A percentile compares a stretch with the other conserved stretches of the same genome.
These are phyloP conservation scores for Phytophthora meadii DNA, from an alignment of 352 stramenopile species.

Conservation along the genomic window DNA sequence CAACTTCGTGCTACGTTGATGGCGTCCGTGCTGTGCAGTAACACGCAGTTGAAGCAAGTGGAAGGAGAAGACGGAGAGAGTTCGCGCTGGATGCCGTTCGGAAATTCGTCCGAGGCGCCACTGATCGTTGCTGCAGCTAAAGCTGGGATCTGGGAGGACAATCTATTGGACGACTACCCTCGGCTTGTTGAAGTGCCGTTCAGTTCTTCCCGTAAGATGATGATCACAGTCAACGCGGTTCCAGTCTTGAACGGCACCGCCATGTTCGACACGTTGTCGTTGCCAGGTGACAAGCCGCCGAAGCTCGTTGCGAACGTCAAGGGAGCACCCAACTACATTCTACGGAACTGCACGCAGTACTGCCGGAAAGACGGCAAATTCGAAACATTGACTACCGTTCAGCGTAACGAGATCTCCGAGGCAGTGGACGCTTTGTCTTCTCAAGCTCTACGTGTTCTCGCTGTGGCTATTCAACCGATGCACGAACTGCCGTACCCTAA, in stretches of 20 bases:
- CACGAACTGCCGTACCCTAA: conserved; percentile 48
- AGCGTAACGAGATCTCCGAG: conserved; percentile 61
- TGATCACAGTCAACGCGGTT: conserved; percentile 85
- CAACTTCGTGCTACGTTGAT: conserved; percentile 71
- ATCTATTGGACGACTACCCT: conserved; percentile 60
- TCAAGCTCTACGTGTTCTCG: conserved; percentile 88
- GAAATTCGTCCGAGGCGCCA: conserved; percentile 80
- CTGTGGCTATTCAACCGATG: conserved; percentile 87
- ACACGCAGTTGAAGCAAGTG: conserved; percentile 74
- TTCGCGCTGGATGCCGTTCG: conserved; percentile 55
- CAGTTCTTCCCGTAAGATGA: conserved; percentile 95
- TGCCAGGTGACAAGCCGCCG: conserved; percentile 45
- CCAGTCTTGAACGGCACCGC: conserved; percentile 31
- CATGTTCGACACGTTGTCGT: conserved; percentile 49
- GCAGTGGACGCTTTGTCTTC: conserved; percentile 75
- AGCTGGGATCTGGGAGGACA: conserved; percentile 67
- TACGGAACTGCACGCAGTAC: conserved; percentile 70
- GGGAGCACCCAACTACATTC: conserved; percentile 75
- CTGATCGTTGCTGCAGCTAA: conserved; percentile 80
- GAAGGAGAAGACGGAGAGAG: conserved; percentile 50
- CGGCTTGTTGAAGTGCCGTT: conserved; percentile 94
- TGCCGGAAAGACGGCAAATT: conserved; percentile 61
- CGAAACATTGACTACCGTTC: conserved; percentile 40
- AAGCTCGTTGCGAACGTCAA: conserved; percentile 69
- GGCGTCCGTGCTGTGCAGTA: conserved; percentile 74